These are phyloP conservation scores for Gryganskiella cystojenkinii DNA, from an alignment of 192 early-diverging fungal species.

Conservation along the genomic window DNA sequence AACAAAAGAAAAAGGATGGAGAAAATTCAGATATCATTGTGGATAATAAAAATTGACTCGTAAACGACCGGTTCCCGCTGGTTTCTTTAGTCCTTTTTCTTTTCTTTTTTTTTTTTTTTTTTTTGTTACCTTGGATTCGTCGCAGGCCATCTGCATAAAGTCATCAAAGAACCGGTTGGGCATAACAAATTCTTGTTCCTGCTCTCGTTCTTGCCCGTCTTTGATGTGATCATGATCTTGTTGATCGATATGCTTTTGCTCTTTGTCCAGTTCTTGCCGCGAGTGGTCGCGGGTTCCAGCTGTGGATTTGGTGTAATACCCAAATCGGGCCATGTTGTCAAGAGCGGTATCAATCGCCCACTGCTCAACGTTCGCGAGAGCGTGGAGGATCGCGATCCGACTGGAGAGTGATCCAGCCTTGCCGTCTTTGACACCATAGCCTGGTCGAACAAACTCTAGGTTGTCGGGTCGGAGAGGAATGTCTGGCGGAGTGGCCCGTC, in stretches of 20 bases:
- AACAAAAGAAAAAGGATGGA: not conserved
- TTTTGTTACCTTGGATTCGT: constrained; percentile 62
- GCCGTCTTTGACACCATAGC: constrained; percentile 55
- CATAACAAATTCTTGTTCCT: constrained; percentile 41
- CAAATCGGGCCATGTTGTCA: constrained; percentile 72
- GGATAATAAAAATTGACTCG: too few species aligned
- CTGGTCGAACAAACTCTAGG: constrained; percentile 56
- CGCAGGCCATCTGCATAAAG: constrained; percentile 70
- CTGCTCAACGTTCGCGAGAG: constrained; percentile 73
- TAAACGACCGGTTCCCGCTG: too few species aligned
- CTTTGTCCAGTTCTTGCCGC: too few species aligned
- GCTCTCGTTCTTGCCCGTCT: constrained; percentile 20
- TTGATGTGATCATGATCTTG: not conserved
- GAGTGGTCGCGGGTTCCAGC: constrained; percentile 20
- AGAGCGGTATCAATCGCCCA: constrained; percentile 78
- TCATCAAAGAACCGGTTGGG: constrained; percentile 60
- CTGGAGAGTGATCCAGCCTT: constrained; percentile 61
- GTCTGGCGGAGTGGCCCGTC: constrained; percentile 58
- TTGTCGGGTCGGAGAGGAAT: constrained; percentile 58
- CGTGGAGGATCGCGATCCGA: constrained; percentile 70
- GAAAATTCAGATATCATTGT: not conserved
- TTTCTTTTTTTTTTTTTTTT: not conserved
- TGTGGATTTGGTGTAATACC: constrained; percentile 34
- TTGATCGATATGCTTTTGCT: too few species aligned
- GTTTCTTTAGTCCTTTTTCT: too few species aligned